A percentile compares a stretch with the other conserved stretches of the same genome.
phyloP scores from a whole-genome alignment of 202 grass and related monocot species.

The Carex arenaria region DNA sequence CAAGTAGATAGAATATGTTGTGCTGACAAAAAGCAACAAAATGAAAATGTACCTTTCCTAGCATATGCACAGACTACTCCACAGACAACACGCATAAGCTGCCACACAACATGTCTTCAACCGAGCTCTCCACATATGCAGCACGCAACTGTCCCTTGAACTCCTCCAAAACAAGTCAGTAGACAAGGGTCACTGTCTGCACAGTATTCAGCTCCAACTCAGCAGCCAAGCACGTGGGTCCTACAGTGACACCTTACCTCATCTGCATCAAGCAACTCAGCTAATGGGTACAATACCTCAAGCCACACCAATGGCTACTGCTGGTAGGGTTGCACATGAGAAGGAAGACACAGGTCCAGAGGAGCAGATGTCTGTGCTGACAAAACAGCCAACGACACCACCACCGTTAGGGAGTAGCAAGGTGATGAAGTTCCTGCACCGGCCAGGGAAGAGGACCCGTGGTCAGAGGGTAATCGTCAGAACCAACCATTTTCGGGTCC shows the following conservation, averaged over 20 bases:
- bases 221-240: too few species aligned
- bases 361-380: neutral
- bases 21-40: too few species aligned
- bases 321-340: neutral
- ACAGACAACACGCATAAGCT: too few species aligned
- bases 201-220: too few species aligned
- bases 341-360: neutral
- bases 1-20: too few species aligned
- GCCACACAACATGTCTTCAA: too few species aligned
- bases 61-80: too few species aligned
- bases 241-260: neutral
- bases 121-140: too few species aligned
- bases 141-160: too few species aligned
- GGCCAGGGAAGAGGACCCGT: conserved; percentile 34
- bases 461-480: conserved; percentile 29
- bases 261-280: conserved; percentile 8
- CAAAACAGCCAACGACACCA: neutral
- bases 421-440: conserved; percentile 21
- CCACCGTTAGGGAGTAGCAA: conserved; percentile 6
- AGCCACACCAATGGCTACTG: neutral
- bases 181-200: too few species aligned
- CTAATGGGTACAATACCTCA: neutral
- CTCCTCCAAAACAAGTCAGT: too few species aligned
- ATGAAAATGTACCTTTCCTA: too few species aligned
- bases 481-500: conserved; percentile 26